These are phyloP conservation scores for Claviceps digitariae DNA, from an alignment of 2,329 filamentous ascomycete species.

Conservation along the genomic window DNA sequence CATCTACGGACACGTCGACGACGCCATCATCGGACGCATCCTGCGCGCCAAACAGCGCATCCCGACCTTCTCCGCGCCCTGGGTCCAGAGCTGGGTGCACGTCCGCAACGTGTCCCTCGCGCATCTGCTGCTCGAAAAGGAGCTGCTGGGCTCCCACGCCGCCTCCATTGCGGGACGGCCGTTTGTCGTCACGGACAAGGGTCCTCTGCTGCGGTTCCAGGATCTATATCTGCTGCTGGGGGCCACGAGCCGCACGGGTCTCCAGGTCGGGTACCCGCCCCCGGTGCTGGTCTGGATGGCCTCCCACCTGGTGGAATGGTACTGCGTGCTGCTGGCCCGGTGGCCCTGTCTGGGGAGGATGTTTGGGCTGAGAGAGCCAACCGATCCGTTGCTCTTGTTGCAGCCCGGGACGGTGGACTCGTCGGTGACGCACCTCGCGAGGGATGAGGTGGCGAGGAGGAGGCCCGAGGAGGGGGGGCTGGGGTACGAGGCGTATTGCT, in stretches of 20 bases:
- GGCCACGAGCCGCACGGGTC: conserved; percentile 16
- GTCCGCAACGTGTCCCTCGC: conserved; percentile 39
- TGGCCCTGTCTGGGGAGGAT: conserved; percentile 7
- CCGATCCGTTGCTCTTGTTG: conserved; percentile 21
- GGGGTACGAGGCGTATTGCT: conserved; percentile 24
- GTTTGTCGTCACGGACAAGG: conserved; percentile 37
- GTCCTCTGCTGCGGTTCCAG: conserved; percentile 26
- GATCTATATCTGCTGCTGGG: conserved; percentile 25
- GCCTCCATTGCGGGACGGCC: conserved; percentile 28
- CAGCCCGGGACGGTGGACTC: conserved; percentile 27
- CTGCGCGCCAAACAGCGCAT: conserved; percentile 20
- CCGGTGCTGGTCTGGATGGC: conserved; percentile 20
- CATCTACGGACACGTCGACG: conserved; percentile 35
- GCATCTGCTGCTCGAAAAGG: conserved; percentile 38
- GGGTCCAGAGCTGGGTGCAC: conserved; percentile 36
- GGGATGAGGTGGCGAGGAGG: conserved; percentile 23
- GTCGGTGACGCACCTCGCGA: conserved; percentile 21
- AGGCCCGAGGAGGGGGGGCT: conserved; percentile 26
- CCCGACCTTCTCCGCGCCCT: conserved; percentile 29
- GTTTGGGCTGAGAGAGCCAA: conserved; percentile 16
- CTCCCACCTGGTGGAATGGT: conserved; percentile 17
- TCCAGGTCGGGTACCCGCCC: conserved; percentile 19
- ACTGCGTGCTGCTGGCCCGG: conserved; percentile 7
- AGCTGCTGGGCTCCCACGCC: conserved; percentile 26
- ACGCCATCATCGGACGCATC: conserved; percentile 17